Base-by-base conservation (phyloP, 805 yeast genomes). In the Wickerhamomyces rabaulensis region DNA sequence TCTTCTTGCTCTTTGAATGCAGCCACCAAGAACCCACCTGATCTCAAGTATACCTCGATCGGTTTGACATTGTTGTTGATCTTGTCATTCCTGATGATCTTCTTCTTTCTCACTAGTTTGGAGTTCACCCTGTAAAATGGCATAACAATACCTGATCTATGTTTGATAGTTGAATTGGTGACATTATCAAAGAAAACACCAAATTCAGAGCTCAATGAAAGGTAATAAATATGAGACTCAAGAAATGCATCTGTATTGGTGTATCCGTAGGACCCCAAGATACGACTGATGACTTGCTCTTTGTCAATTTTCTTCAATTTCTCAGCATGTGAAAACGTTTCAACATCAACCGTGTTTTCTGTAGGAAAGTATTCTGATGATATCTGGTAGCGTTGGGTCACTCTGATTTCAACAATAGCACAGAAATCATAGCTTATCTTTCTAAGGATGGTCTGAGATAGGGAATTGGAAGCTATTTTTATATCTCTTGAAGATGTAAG, bases 11-110 rank as follows among this genome's bases (percentile, higher is more conserved):
- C 65, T 49, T 63, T 69, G 56, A 79, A 78, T 3, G 71, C 68
- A 6, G 73, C 74, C 42, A 80, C 65, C 42, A 79, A 50, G 52
- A 68, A 79, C 0, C 84, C 84, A 3, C 80, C 80, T 2, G 77
- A 66, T 51, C 76, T 68, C 48, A 74, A 66, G 50, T 67, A 73
- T 9, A 78, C 65, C 20, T 77, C 80, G 40, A 74, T 53, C 16
- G 55, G 54, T 25, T 62, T 49, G 9, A 57, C 40, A 20, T 39
- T 41, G 4, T 20, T 39, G 9, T 35, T 17, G 3, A 29, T 15
- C 37, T 43, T 51, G n/a, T 51, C 58, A 6, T 41, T 42, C 33
- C 43, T 53, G 15, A 51, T 44, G 38, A 58, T 54, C 45, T 55
- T 58, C 33, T 53, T 63, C 51, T 60, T 69, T 51, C 79, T 65